Percentiles rank a stretch among this genome's conserved stretches.
Conservation (phyloP, 345 rosid genomes). For the Rhodamnia rubescens region DNA sequence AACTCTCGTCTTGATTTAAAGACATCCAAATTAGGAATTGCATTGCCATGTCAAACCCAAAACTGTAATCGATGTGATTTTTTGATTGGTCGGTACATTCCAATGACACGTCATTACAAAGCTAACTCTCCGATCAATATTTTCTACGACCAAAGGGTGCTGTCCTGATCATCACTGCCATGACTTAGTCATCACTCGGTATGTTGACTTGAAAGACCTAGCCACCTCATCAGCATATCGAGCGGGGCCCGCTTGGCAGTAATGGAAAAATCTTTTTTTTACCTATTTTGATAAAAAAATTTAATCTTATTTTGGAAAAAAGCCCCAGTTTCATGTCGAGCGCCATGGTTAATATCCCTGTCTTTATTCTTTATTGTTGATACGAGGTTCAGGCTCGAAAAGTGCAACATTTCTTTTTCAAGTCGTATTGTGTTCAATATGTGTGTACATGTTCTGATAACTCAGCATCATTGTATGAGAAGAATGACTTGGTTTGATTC, state of each 20-base stretch:
- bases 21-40: neutral
- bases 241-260: no score
- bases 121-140: no score
- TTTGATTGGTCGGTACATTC: neutral
- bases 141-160: no score
- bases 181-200: neutral
- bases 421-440: neutral
- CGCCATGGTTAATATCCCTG: slow-evolving; percentile 36
- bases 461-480: neutral
- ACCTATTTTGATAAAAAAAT: no score
- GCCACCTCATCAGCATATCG: neutral
- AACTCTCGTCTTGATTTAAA: neutral
- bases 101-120: neutral
- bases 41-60: neutral
- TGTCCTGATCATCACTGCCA: neutral
- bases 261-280: no score
- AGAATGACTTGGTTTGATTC: neutral
- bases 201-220: neutral
- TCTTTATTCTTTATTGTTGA: neutral
- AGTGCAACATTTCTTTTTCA: neutral
- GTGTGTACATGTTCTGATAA: neutral
- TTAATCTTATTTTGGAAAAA: no score
- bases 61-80: neutral
- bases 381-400: neutral
- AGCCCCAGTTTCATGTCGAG: slow-evolving; percentile 79